A percentile compares a stretch with the other conserved stretches of the same genome.
Conservation (phyloP, 2,329 filamentous ascomycete genomes). For the Talaromyces rugulosus region DNA sequence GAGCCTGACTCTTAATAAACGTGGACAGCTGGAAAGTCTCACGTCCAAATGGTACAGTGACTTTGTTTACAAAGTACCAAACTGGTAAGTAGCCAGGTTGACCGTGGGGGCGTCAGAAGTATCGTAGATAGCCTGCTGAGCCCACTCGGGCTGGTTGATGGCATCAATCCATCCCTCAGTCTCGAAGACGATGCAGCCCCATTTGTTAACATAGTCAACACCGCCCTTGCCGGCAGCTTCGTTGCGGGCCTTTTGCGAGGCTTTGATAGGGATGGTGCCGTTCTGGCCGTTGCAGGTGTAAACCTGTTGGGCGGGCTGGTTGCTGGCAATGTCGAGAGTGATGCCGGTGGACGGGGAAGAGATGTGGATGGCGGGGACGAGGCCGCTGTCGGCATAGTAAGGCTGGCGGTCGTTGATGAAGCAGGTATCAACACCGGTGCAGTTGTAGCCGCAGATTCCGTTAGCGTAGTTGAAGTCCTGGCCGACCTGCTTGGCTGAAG, state of each 20-base stretch:
- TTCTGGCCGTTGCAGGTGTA: slow-evolving; percentile 79
- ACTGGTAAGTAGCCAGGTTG: slow-evolving; percentile 43
- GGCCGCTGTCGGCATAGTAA: slow-evolving; percentile 28
- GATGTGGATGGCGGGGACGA: slow-evolving; percentile 56
- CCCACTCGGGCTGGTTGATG: slow-evolving; percentile 90
- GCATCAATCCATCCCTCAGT: slow-evolving; percentile 91
- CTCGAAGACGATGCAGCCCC: slow-evolving; percentile 86
- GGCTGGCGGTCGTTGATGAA: slow-evolving; percentile 44
- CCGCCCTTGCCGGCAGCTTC: slow-evolving; percentile 51
- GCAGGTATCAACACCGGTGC: slow-evolving; percentile 74
- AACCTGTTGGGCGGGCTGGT: slow-evolving; percentile 84
- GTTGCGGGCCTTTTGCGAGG: slow-evolving; percentile 46
- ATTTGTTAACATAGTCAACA: slow-evolving; percentile 52
- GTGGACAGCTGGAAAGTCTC: background rate
- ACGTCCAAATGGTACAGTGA: background rate
- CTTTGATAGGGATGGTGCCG: slow-evolving; percentile 50
- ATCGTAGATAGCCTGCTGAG: slow-evolving; percentile 50
- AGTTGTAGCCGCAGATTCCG: slow-evolving; percentile 75
- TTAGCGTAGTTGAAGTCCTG: slow-evolving; percentile 60
- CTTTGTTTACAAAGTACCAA: slow-evolving; percentile 27
- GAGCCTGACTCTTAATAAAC: background rate
- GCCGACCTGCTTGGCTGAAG: slow-evolving; percentile 72
- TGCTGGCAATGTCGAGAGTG: slow-evolving; percentile 71
- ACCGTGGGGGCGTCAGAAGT: slow-evolving; percentile 36
- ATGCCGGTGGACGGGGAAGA: slow-evolving; percentile 70